These are phyloP conservation scores for Ophiostoma triangulosporum DNA, from an alignment of 2,329 filamentous ascomycete species.

Conservation along the genomic window DNA sequence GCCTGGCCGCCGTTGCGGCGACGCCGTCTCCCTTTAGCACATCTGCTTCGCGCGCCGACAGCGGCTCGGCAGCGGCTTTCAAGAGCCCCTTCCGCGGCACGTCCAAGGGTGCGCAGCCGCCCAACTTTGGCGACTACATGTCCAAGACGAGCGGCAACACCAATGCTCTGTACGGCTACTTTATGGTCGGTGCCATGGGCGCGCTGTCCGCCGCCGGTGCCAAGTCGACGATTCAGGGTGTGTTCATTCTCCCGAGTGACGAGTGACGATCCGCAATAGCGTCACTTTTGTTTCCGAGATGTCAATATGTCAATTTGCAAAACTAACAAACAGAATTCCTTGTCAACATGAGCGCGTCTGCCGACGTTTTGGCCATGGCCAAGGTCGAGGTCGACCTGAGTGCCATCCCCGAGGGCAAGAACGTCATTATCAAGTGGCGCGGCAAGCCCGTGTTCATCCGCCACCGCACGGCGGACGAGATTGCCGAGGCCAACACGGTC, in stretches of 20 bases:
- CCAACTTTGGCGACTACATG: conserved; percentile 80
- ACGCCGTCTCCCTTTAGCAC: conserved; percentile 31
- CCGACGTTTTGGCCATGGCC: conserved; percentile 95
- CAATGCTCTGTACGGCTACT: conserved; percentile 91
- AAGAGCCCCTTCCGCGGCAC: conserved; percentile 52
- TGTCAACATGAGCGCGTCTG: conserved; percentile 98
- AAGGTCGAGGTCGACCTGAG: conserved; percentile 96
- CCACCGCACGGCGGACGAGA: conserved; percentile 87
- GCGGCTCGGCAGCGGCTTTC: conserved; percentile 33
- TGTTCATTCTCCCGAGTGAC: conserved; percentile 24
- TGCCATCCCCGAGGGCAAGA: conserved; percentile 97
- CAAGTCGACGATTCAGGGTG: conserved; percentile 97
- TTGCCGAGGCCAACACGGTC: conserved; percentile 84
- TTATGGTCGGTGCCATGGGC: conserved; percentile 95
- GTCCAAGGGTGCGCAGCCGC: conserved; percentile 54
- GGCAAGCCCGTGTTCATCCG: conserved; percentile 99
- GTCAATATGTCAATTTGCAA: too few species aligned
- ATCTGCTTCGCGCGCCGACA: conserved; percentile 27
- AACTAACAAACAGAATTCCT: conserved; percentile 64
- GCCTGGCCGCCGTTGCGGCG: conserved; percentile 30
- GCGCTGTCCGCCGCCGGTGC: conserved; percentile 83
- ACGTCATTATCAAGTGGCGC: conserved; percentile 99
- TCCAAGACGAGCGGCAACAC: conserved; percentile 51
- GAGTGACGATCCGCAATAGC: too few species aligned
- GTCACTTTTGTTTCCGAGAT: too few species aligned